phyloP scores from a whole-genome alignment of 2,329 filamentous ascomycete genomes.

The Lithohypha guttulata region DNA sequence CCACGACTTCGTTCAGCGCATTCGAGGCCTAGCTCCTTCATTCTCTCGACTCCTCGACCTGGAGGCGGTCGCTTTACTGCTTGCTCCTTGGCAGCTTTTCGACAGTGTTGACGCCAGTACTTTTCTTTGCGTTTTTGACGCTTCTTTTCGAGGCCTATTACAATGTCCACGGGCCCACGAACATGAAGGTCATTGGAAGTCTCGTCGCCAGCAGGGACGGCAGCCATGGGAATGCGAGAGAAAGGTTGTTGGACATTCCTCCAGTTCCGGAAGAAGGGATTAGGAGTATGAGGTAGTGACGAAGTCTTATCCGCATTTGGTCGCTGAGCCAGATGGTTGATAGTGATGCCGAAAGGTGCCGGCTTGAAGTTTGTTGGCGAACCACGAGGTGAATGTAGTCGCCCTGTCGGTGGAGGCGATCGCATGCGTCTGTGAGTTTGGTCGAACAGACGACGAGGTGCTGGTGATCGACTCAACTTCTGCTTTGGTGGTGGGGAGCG shows the following conservation, averaged over 20 bases:
- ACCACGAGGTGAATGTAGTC: conserved; percentile 39
- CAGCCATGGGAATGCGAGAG: conserved; percentile 18
- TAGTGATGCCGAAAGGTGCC: conserved; percentile 38
- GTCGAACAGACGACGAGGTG: conserved; percentile 47
- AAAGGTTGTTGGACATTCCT: conserved; percentile 27
- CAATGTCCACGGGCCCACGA: conserved; percentile 92
- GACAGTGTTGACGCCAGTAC: conserved; percentile 78
- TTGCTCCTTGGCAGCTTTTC: conserved; percentile 62
- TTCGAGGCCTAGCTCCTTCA: conserved; percentile 81
- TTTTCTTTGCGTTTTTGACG: conserved; percentile 88
- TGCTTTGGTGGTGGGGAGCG: conserved; percentile 20
- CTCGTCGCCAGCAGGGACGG: conserved; percentile 15
- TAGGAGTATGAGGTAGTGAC: conserved; percentile 71
- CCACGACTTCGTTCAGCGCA: conserved; percentile 73
- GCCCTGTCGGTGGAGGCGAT: conserved; percentile 58
- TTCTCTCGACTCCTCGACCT: conserved; percentile 82
- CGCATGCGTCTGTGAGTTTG: conserved; percentile 60
- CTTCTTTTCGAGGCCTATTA: conserved; percentile 92
- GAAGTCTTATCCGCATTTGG: conserved; percentile 60
- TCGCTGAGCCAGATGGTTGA: conserved; percentile 47
- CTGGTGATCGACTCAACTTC: conserved; percentile 32
- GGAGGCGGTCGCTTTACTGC: conserved; percentile 58
- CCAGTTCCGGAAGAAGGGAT: conserved; percentile 47
- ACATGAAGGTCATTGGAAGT: conserved; percentile 50
- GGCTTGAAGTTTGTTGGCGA: conserved; percentile 29